Evolutionary conservation across 176 grass and related monocot genomes (phyloP).

Genomic region (Musa troglodytarum): DNA sequence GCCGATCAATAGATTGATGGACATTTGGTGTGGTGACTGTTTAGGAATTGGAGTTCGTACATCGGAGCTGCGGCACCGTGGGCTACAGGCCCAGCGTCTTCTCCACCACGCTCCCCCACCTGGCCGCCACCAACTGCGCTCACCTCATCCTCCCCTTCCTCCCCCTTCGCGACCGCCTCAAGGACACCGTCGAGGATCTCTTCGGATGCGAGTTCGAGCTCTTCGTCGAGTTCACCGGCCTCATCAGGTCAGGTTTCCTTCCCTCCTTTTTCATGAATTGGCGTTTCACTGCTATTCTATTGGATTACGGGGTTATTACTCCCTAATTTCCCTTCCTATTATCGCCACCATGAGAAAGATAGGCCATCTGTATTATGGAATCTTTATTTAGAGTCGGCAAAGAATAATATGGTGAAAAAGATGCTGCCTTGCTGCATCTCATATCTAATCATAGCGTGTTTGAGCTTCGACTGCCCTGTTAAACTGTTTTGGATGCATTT

Average conservation of each 20-base stretch:
- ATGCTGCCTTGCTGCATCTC: neutral
- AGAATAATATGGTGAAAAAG: neutral
- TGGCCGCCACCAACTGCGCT: constrained; percentile 54
- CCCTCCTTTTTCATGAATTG: neutral
- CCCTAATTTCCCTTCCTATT: too few relatives aligned
- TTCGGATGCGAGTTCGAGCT: constrained; percentile 75
- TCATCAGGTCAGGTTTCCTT: constrained; percentile 46
- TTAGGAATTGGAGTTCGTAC: constrained; percentile 87
- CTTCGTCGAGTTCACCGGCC: constrained; percentile 87
- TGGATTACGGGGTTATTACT: neutral
- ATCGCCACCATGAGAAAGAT: neutral
- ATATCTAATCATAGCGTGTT: neutral
- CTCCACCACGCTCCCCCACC: constrained; percentile 68
- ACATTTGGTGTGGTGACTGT: neutral
- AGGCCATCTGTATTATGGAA: neutral
- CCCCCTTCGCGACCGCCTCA: constrained; percentile 53
- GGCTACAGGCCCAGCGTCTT: constrained; percentile 71
- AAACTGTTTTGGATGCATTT: neutral
- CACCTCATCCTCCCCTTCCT: constrained; percentile 81
- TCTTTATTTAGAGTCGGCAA: neutral
- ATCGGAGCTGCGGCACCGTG: constrained; percentile 55
- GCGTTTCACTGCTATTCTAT: neutral
- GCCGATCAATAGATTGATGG: neutral
- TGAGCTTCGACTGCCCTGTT: neutral
- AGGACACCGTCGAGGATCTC: constrained; percentile 58